A percentile compares a stretch with the other conserved stretches of the same genome.
Evolutionary conservation across 164 flowering plant species (phyloP).

Genomic region (Chimonanthus praecox): DNA sequence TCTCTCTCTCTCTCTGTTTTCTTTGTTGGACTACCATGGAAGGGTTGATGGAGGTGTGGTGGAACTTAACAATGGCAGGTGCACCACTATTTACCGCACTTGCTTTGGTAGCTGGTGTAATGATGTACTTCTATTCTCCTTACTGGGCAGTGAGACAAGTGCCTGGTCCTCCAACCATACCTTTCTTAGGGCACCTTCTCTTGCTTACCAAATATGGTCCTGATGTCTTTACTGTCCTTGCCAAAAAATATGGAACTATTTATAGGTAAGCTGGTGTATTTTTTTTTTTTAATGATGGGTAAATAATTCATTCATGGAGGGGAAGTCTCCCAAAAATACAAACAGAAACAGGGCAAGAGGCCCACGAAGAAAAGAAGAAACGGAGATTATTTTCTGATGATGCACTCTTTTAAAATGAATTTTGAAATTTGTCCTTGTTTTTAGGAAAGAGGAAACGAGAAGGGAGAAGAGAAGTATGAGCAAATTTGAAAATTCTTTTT

Average conservation of each 20-base stretch:
- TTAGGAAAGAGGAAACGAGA: no score
- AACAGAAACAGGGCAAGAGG: no score
- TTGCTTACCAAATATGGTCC: constrained; percentile 85
- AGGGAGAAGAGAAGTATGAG: no score
- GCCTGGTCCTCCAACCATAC: constrained; percentile 78
- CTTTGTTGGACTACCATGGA: background rate
- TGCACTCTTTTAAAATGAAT: no score
- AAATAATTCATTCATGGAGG: no score
- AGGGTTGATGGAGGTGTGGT: constrained; percentile 1
- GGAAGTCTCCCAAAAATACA: no score
- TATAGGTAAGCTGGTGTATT: constrained; percentile 45
- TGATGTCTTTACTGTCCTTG: constrained; percentile 69
- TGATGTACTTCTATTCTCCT: constrained; percentile 63
- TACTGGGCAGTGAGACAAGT: constrained; percentile 80
- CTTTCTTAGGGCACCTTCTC: constrained; percentile 83
- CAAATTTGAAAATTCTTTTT: no score
- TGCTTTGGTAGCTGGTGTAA: constrained; percentile 28
- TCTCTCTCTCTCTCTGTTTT: background rate
- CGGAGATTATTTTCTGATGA: no score
- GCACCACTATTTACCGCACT: constrained; percentile 25
- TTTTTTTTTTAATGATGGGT: no score
- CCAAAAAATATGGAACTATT: constrained; percentile 76
- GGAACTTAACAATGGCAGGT: background rate
- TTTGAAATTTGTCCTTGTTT: no score
- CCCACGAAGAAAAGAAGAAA: no score